Evolutionary conservation across 306 rosid species (phyloP).

Genomic region (Erythrophleum fordii): DNA sequence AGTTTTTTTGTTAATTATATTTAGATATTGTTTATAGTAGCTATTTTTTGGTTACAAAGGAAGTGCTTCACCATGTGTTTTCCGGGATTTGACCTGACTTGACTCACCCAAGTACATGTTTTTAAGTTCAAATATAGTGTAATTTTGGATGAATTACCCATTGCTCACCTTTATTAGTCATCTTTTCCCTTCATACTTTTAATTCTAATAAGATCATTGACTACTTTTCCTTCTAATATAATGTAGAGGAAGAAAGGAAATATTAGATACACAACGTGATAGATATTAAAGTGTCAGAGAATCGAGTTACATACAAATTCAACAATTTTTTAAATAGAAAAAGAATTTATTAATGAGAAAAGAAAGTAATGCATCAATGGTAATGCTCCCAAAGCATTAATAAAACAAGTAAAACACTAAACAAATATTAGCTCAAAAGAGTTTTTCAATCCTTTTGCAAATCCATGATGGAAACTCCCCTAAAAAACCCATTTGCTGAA

Average conservation of each 20-base stretch:
- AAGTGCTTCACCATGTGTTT: constrained; percentile 2
- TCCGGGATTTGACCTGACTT: background rate
- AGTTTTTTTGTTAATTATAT: background rate
- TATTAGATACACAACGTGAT: background rate
- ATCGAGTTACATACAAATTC: background rate
- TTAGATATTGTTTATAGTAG: background rate
- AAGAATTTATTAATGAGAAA: background rate
- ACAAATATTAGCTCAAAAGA: background rate
- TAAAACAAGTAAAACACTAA: background rate
- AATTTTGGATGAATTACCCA: background rate
- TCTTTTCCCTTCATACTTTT: background rate
- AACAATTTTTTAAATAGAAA: background rate
- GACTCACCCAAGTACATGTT: background rate
- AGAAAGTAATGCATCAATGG: background rate
- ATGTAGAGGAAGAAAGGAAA: background rate
- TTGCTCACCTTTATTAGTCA: background rate
- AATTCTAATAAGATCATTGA: background rate
- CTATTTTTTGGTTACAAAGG: background rate
- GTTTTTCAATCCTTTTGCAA: background rate
- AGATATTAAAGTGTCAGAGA: background rate
- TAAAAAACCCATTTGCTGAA: too few species aligned
- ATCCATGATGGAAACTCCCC: background rate
- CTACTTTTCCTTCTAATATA: background rate
- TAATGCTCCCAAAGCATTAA: background rate
- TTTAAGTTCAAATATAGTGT: background rate